These are phyloP conservation scores for Jacaranda copaia DNA, from an alignment of 257 asterid genomes.

Conservation along the genomic window DNA sequence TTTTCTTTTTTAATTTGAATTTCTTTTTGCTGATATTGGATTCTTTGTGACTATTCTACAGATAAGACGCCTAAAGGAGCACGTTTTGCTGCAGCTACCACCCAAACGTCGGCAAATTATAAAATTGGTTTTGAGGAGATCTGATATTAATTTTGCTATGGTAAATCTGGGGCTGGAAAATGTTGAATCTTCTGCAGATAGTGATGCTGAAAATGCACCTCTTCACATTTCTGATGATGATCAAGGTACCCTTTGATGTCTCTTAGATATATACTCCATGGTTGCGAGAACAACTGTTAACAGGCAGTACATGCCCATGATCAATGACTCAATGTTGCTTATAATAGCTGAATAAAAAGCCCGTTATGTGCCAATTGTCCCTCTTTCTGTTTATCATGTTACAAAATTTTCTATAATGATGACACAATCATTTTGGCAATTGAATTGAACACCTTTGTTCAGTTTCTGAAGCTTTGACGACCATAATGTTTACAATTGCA, in stretches of 20 bases:
- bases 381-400: too few species aligned
- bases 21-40: slow-evolving; percentile 24
- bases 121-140: slow-evolving; percentile 64
- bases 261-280: slow-evolving; percentile 16
- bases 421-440: too few species aligned
- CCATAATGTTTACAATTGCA: too few species aligned
- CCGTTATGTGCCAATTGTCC: too few species aligned
- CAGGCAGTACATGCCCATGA: slow-evolving; percentile 26
- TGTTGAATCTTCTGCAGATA: slow-evolving; percentile 50
- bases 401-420: too few species aligned
- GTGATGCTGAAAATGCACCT: slow-evolving; percentile 55
- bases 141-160: slow-evolving; percentile 81
- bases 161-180: slow-evolving; percentile 55
- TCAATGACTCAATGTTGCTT: not conserved
- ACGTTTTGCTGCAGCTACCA: slow-evolving; percentile 85
- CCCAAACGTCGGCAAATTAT: slow-evolving; percentile 91
- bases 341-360: not conserved
- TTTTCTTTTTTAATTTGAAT: slow-evolving; percentile 13
- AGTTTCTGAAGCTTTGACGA: too few species aligned
- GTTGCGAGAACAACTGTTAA: not conserved
- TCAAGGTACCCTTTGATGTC: slow-evolving; percentile 48
- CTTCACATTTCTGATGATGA: slow-evolving; percentile 48
- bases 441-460: too few species aligned
- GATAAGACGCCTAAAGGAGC: slow-evolving; percentile 96
- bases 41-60: slow-evolving; percentile 43